Evolutionary conservation across 176 grass and related monocot genomes (phyloP), one percentile per base, ranked within the genome.

Genomic region (Aegilops speltoides): DNA sequence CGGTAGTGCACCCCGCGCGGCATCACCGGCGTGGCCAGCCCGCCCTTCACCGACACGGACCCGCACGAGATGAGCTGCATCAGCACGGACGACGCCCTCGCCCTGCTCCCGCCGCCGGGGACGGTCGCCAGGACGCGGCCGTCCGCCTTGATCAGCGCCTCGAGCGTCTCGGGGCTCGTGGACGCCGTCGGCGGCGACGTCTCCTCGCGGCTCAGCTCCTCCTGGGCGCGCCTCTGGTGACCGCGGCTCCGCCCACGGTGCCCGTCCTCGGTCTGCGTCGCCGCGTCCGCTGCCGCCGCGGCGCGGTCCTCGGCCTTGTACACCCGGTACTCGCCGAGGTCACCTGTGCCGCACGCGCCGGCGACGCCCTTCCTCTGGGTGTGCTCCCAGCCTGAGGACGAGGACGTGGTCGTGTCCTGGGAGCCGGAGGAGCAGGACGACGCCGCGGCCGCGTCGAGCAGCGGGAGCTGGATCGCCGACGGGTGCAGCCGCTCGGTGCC

Each of bases 21-120:
- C 85, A 87, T 36, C 25, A 82, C 83, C 5, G 85, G 84, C 46
- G 90, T 71, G 16, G 79, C 62, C 23, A 64, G 87, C 52, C 64
- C 78, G 70, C 78, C 90, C 41, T 85, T 88, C 7, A 91, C 91
- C 10, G 90, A 82, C 69, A 92, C 91, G 36, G 91, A 98, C 0
- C 96, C 96, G 79, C 96, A 98, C 23, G 96, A 94, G 77, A 98
- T 88, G 46, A 98, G 88, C 77, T 98, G 93, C 91, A 95, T 95
- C 31, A 98, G 89, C 78, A 92, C 88, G 22, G 93, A 86, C 1
- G 96, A 88, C 77, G 96, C 92, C 82, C 84, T 82, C 11, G 87
- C 38, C 64, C 90, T 29, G 41, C 24, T 84, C 50, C 88, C 87
- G 13, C 79, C 81, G 16, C 68, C 72, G 25, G 66, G 12, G 48